Evolutionary conservation across 2,329 filamentous ascomycete species (phyloP), one percentile per base, ranked within the genome.

Genomic region (Fusarium nygamai): DNA sequence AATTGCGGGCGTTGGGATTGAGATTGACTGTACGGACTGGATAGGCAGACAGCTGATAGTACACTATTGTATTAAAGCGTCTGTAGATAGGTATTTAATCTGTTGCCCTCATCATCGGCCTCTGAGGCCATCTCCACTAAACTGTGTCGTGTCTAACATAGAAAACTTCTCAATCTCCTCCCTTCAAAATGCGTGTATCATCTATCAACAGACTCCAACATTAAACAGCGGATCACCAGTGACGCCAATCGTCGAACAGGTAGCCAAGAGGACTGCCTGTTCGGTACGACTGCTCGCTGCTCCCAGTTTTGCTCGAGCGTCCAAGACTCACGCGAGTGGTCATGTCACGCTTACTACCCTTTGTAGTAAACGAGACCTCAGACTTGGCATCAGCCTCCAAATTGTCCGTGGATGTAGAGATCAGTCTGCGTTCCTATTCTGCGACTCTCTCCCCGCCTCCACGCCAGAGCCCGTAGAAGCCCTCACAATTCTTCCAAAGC

Each of bases 401-500:
- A 27, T 56, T 58, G 22, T 77, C 76, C 41, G 65, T 66, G 36
- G 70, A 57, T 17, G 11, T 43, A 47, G 75, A 75, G 71, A 71
- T 36, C 59, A 69, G 67, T 44, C 74, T 78, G 58, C 73, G 77
- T 27, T 77, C 79, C 83, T 84, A 84, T 78, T 84, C 83, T 61
- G 78, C 78, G 67, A 80, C 72, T 61, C 79, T 80, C 61, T 83
- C 80, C 14, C 80, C 80, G n/a, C 86, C 86, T 57, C 88, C 88
- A 44, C 87, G 86, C 90, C 90, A 92, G 43, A 92, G 85, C 5
- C 90, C 90, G 65, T 91, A 92, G 67, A 87, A 88, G 2, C 90
- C 90, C 11, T 91, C 88, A 68, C 90, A 92, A 73, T 92, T 92
- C 84, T 92, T 92, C 90, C 90, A 92, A 86, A 99, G 87, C 85